Evolutionary conservation across 176 grass and related monocot species (phyloP).

Genomic region (Oryza punctata): DNA sequence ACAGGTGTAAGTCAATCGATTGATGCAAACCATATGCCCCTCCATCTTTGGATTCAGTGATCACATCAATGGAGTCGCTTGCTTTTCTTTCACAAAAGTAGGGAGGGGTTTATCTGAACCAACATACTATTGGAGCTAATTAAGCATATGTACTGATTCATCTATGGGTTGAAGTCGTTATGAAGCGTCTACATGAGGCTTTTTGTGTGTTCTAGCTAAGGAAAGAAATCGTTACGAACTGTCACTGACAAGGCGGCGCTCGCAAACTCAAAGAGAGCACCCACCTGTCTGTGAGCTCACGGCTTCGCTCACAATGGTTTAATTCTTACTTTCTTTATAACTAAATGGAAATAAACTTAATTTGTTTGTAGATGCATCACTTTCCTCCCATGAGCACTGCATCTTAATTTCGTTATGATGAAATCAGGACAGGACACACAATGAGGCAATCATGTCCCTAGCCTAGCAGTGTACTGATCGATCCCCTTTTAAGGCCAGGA

Average conservation of each 20-base stretch:
- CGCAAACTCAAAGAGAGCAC: background rate
- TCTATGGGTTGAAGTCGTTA: background rate
- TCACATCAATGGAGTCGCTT: background rate
- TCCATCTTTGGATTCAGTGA: background rate
- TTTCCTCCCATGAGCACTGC: background rate
- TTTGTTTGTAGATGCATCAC: background rate
- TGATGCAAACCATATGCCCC: background rate
- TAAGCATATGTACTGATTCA: background rate
- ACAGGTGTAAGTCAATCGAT: background rate
- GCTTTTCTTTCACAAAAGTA: slow-evolving; percentile 3
- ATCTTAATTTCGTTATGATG: slow-evolving; percentile 8
- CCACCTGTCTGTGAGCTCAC: too few relatives aligned
- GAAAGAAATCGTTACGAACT: background rate
- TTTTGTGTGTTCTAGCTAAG: background rate
- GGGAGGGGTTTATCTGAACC: background rate
- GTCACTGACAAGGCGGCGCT: background rate
- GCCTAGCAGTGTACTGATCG: background rate
- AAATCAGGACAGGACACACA: background rate
- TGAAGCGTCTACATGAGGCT: background rate
- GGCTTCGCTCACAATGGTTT: background rate
- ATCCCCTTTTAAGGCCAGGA: background rate
- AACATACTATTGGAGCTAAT: background rate
- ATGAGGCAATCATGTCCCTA: background rate
- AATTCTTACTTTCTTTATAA: too few relatives aligned
- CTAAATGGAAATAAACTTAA: background rate